phyloP scores from a whole-genome alignment of 768 basidiomycete genomes.

The Harrya chromipes region DNA sequence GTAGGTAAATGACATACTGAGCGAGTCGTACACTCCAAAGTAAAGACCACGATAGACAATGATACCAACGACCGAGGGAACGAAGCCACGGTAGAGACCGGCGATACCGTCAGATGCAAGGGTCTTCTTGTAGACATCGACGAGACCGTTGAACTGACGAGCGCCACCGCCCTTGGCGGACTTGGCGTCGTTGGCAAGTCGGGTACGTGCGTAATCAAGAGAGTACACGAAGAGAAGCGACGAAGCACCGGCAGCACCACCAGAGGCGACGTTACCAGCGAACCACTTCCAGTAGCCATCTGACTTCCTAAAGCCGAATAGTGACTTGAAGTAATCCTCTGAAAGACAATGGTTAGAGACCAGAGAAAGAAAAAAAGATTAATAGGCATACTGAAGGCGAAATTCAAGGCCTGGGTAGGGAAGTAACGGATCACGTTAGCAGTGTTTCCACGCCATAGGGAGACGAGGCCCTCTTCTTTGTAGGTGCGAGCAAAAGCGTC shows the following conservation, averaged over 20 bases:
- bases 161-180: conserved; percentile 88
- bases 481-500: conserved; percentile 95
- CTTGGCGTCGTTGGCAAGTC: conserved; percentile 97
- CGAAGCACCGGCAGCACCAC: conserved; percentile 99
- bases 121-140: conserved; percentile 97
- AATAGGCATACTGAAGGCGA: conserved; percentile 88
- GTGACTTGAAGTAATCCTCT: conserved; percentile 98
- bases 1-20: conserved; percentile 57
- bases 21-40: conserved; percentile 95
- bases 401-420: conserved; percentile 99
- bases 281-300: conserved; percentile 99
- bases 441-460: conserved; percentile 99
- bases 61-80: conserved; percentile 99
- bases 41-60: conserved; percentile 99
- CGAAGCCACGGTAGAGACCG: conserved; percentile 99
- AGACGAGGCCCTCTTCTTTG: conserved; percentile 90
- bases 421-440: conserved; percentile 99
- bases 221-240: conserved; percentile 99
- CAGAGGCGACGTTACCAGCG: conserved; percentile 94
- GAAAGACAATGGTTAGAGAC: conserved; percentile 7
- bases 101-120: conserved; percentile 96
- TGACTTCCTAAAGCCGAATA: conserved; percentile 97
- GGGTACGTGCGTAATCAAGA: conserved; percentile 98
- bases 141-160: conserved; percentile 98
- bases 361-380: not conserved